A percentile compares a stretch with the other conserved stretches of the same genome.
Conservation (phyloP, 2,329 filamentous ascomycete genomes). For the Tolypocladium ophioglossoides region DNA sequence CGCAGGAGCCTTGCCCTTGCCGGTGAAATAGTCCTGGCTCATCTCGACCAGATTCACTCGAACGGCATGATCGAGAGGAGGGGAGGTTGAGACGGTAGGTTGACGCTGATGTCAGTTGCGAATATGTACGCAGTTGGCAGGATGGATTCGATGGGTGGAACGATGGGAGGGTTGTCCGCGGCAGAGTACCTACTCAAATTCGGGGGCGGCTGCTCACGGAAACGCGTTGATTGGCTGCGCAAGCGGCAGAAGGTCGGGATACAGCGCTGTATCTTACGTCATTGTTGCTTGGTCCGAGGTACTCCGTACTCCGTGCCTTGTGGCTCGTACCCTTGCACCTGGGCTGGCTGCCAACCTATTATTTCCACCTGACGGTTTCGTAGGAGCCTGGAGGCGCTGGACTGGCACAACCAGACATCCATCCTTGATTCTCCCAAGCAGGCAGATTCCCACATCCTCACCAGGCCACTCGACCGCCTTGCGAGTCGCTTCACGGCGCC, state of each 20-base stretch:
- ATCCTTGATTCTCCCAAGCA: neutral
- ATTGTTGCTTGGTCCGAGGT: neutral
- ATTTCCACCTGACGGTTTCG: too few species aligned
- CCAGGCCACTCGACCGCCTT: neutral
- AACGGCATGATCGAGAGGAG: slow-evolving; percentile 22
- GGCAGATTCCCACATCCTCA: neutral
- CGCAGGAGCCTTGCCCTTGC: slow-evolving; percentile 40
- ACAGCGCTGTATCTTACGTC: neutral
- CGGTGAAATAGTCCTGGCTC: slow-evolving; percentile 49
- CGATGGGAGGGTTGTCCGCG: neutral
- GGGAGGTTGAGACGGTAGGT: neutral
- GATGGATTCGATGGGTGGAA: neutral
- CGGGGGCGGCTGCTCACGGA: slow-evolving; percentile 2
- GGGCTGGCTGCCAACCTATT: too few species aligned
- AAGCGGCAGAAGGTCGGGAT: slow-evolving; percentile 13
- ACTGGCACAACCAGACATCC: neutral
- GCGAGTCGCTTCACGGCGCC: neutral
- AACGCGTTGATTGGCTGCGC: slow-evolving; percentile 17
- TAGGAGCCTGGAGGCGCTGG: neutral
- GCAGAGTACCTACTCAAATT: too few species aligned
- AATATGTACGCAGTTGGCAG: neutral
- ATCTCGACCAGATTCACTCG: slow-evolving; percentile 28
- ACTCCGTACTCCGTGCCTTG: slow-evolving; percentile 5
- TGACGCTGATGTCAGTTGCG: neutral
- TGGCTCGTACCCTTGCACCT: neutral